A percentile compares a stretch with the other conserved stretches of the same genome.
Conservation (phyloP, 1,284 basidiomycete species). For the Lignosus rhinocerotis region DNA sequence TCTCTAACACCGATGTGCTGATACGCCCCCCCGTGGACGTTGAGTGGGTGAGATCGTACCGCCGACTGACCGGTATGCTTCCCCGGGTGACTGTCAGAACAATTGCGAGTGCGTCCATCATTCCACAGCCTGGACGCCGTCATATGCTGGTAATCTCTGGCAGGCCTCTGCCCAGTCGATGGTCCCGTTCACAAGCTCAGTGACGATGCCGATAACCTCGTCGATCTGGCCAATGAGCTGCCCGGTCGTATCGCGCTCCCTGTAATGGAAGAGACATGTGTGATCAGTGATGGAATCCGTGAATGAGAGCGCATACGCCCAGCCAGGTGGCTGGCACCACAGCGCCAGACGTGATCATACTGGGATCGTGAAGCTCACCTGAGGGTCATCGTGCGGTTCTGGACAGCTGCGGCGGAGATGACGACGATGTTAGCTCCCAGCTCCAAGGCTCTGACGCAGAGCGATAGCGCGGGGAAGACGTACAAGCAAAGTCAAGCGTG, state of each 20-base stretch:
- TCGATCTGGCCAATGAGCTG: constrained; percentile 94
- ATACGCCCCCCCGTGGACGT: constrained; percentile 1
- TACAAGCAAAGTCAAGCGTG: constrained; percentile 97
- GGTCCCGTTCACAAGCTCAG: constrained; percentile 71
- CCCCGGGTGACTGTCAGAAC: not conserved
- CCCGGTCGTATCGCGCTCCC: constrained; percentile 92
- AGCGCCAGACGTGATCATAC: not conserved
- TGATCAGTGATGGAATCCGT: constrained; percentile 12
- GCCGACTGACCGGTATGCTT: not conserved
- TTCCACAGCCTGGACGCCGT: constrained; percentile 86
- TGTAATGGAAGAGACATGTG: constrained; percentile 33
- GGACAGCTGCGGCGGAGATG: constrained; percentile 54
- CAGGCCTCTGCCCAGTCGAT: constrained; percentile 83
- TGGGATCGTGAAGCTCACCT: constrained; percentile 52
- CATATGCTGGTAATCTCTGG: constrained; percentile 75
- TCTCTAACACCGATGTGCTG: constrained; percentile 1
- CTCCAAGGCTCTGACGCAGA: constrained; percentile 3
- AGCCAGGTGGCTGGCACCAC: not conserved
- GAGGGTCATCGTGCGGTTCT: constrained; percentile 88
- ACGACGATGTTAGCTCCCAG: constrained; percentile 19
- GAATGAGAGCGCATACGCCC: constrained; percentile 5
- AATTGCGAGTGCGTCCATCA: constrained; percentile 20
- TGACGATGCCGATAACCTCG: constrained; percentile 83
- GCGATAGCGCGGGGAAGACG: constrained; percentile 38
- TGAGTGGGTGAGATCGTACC: not conserved